phyloP scores from a whole-genome alignment of 2,329 filamentous ascomycete genomes.

The Cercospora beticola region DNA sequence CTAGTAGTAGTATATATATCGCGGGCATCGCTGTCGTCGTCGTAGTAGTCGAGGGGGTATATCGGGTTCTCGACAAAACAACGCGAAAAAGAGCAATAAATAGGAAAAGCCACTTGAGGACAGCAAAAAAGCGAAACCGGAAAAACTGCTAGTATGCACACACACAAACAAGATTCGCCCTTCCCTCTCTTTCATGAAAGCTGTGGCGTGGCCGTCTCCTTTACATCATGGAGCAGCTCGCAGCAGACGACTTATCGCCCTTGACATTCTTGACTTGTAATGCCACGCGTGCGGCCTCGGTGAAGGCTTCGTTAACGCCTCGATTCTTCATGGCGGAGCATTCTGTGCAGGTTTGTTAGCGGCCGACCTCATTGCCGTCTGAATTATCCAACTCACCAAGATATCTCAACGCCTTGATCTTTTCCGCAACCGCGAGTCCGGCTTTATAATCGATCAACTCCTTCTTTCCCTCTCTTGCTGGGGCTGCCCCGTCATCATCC shows the following conservation, averaged over 20 bases:
- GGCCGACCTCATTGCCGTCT: background rate
- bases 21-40: background rate
- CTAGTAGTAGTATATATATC: background rate
- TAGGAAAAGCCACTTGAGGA: background rate
- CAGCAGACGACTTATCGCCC: constrained; percentile 42
- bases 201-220: background rate
- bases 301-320: constrained; percentile 97
- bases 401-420: constrained; percentile 90
- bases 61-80: background rate
- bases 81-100: background rate
- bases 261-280: constrained; percentile 58
- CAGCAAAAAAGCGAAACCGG: background rate
- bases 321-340: constrained; percentile 98
- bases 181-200: background rate
- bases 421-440: constrained; percentile 84
- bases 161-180: background rate
- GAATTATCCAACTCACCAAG: constrained; percentile 54
- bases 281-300: constrained; percentile 92
- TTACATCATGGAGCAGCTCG: constrained; percentile 26
- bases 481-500: constrained; percentile 61
- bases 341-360: constrained; percentile 55
- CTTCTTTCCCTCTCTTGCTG: constrained; percentile 50
- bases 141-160: background rate
- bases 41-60: background rate
- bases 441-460: constrained; percentile 86